A percentile compares a stretch with the other conserved stretches of the same genome.
phyloP scores from a whole-genome alignment of 1,284 basidiomycete species.

The Volvariella surrecta region DNA sequence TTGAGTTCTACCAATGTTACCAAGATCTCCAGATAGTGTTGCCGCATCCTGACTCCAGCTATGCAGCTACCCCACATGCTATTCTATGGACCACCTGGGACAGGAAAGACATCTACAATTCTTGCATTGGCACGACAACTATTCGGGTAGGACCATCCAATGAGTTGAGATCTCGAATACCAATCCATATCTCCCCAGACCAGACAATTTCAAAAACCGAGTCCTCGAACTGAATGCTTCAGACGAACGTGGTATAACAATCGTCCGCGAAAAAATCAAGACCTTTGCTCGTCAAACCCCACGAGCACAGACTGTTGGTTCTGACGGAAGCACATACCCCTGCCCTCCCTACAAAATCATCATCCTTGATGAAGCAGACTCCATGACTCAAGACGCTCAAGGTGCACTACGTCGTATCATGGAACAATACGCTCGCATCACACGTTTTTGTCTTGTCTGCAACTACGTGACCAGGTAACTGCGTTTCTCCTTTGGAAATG shows the following conservation, averaged over 20 bases:
- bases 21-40: not conserved
- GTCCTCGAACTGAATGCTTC: constrained; percentile 99
- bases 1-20: constrained; percentile 87
- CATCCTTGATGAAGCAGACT: constrained; percentile 96
- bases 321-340: constrained; percentile 83
- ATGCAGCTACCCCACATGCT: constrained; percentile 95
- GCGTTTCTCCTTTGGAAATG: constrained; percentile 3
- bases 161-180: not conserved
- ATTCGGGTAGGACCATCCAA: constrained; percentile 74
- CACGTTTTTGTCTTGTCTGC: constrained; percentile 97
- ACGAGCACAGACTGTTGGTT: constrained; percentile 63
- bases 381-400: constrained; percentile 62
- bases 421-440: constrained; percentile 97
- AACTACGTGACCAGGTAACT: constrained; percentile 94
- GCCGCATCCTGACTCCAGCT: not conserved
- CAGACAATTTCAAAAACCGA: constrained; percentile 89
- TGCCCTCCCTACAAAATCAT: constrained; percentile 99
- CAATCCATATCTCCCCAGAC: constrained; percentile 40
- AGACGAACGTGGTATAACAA: constrained; percentile 94
- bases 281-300: constrained; percentile 95
- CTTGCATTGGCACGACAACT: constrained; percentile 91
- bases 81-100: constrained; percentile 98
- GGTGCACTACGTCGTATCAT: constrained; percentile 96
- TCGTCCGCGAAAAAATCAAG: constrained; percentile 98
- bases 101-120: constrained; percentile 98